Evolutionary conservation across 1,139 yeast genomes (phyloP).

Genomic region (Pneumocystis jirovecii): DNA sequence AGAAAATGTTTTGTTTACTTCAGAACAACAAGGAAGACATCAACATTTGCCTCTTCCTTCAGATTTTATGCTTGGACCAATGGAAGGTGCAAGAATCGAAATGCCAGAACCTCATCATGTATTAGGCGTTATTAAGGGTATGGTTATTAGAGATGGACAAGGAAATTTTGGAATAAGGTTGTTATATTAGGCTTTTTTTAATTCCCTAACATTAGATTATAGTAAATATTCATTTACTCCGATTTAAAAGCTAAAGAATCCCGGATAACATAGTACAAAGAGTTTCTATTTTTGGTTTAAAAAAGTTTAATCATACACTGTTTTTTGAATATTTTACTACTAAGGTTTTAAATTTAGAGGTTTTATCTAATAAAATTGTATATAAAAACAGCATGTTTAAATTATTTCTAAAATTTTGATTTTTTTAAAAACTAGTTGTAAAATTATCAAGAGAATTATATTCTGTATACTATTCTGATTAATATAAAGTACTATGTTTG

Average conservation of each 20-base stretch:
- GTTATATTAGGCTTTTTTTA: not conserved
- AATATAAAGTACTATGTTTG: too few relatives aligned
- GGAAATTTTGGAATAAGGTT: constrained; percentile 1
- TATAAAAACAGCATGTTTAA: too few relatives aligned
- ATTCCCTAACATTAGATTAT: not conserved
- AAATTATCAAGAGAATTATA: too few relatives aligned
- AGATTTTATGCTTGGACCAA: not conserved
- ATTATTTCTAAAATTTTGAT: too few relatives aligned
- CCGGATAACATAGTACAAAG: not conserved
- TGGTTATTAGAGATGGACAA: constrained; percentile 1
- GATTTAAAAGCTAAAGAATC: not conserved
- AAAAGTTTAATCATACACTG: not conserved
- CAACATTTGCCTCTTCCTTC: not conserved
- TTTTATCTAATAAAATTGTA: too few relatives aligned
- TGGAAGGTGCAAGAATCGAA: not conserved
- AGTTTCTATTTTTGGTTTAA: not conserved
- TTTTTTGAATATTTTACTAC: not conserved
- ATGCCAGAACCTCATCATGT: constrained; percentile 1
- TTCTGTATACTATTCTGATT: too few relatives aligned
- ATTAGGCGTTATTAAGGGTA: not conserved
- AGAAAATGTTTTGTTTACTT: not conserved
- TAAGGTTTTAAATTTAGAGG: not conserved
- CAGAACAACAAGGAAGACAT: not conserved
- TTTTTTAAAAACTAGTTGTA: too few relatives aligned
- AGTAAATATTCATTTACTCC: not conserved